Percentiles rank a stretch among this genome's conserved stretches.
Conservation (phyloP, 2,329 filamentous ascomycete genomes). For the Chrysoporthe cubensis region DNA sequence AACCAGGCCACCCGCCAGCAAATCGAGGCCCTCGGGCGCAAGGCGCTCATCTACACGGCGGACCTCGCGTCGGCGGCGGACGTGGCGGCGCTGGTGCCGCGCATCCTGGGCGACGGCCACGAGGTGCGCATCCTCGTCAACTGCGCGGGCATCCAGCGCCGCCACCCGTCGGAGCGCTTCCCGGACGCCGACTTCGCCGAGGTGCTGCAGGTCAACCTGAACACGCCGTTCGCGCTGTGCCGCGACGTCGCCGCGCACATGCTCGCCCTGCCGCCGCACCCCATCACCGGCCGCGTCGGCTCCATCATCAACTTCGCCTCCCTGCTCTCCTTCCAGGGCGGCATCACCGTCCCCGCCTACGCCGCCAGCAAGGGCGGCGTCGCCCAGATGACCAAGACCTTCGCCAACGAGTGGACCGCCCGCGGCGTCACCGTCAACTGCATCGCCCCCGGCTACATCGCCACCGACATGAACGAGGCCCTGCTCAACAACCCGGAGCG, state of each 20-base stretch:
- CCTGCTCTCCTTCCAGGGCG: conserved; percentile 83
- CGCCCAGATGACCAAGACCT: conserved; percentile 80
- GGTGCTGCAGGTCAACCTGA: conserved; percentile 86
- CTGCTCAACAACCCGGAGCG: conserved; percentile 73
- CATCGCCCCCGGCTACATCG: conserved; percentile 88
- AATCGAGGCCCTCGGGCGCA: conserved; percentile 68
- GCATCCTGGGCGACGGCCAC: conserved; percentile 64
- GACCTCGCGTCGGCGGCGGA: conserved; percentile 67
- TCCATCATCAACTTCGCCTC: conserved; percentile 85
- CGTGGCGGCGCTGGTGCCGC: conserved; percentile 63
- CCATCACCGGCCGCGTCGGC: conserved; percentile 60
- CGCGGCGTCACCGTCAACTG: conserved; percentile 84
- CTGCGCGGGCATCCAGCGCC: conserved; percentile 83
- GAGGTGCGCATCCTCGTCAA: conserved; percentile 80
- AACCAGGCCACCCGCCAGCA: conserved; percentile 59
- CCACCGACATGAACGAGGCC: conserved; percentile 92
- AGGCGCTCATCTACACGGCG: conserved; percentile 68
- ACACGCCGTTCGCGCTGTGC: conserved; percentile 76
- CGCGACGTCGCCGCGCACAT: conserved; percentile 81
- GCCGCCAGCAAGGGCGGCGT: conserved; percentile 85
- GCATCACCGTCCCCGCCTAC: conserved; percentile 86
- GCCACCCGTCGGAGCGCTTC: conserved; percentile 76
- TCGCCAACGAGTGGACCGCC: conserved; percentile 85
- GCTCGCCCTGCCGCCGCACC: conserved; percentile 58
- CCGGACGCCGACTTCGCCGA: conserved; percentile 78